Percentiles rank a stretch among this genome's conserved stretches.
These are phyloP conservation scores for Solanum virginianum DNA, from an alignment of 257 asterid genomes.

Conservation along the genomic window DNA sequence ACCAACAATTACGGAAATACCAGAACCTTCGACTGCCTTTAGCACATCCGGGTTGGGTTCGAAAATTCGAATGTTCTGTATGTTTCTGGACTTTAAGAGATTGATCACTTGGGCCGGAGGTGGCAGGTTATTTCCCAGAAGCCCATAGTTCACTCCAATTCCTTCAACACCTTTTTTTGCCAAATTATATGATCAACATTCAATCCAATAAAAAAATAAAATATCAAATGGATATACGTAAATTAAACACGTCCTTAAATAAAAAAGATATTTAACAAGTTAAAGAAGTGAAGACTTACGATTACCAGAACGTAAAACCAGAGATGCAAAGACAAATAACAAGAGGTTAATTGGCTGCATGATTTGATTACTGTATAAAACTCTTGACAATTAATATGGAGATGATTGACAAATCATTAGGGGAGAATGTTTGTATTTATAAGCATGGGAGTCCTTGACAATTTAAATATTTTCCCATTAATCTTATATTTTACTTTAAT, in stretches of 20 bases:
- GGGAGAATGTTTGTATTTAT: not conserved
- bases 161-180: slow-evolving; percentile 15
- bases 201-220: not conserved
- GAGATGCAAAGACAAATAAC: not conserved
- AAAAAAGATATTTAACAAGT: not conserved
- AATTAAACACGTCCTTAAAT: not conserved
- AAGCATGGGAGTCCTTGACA: not conserved
- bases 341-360: not conserved
- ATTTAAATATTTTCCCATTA: not conserved
- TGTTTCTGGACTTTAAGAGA: slow-evolving; percentile 1
- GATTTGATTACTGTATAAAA: not conserved
- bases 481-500: not conserved
- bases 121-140: slow-evolving; percentile 24
- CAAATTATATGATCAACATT: not conserved
- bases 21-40: slow-evolving; percentile 14
- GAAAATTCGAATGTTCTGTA: slow-evolving; percentile 13
- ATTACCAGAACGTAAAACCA: not conserved
- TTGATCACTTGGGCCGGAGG: slow-evolving; percentile 8
- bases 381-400: not conserved
- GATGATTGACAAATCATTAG: not conserved
- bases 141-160: slow-evolving; percentile 32
- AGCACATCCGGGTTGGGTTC: slow-evolving; percentile 11
- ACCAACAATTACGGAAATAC: slow-evolving; percentile 20
- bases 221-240: not conserved
- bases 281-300: not conserved